Evolutionary conservation across 164 flowering plant genomes (phyloP).

Genomic region (Vitis rupestris): DNA sequence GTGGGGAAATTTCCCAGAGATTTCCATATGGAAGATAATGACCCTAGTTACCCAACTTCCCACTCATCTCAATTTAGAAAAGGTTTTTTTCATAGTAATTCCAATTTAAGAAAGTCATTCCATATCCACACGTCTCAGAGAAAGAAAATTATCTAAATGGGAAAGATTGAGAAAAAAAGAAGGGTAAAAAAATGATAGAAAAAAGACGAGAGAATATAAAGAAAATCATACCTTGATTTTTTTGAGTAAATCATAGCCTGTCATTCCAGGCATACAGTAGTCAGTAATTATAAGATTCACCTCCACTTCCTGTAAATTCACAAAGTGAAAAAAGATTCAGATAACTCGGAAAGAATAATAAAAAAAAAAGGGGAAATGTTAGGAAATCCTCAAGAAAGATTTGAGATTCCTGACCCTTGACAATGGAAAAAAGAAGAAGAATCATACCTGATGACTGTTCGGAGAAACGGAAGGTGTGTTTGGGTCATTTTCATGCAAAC

Average conservation of each 20-base stretch:
- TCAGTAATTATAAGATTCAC: slow-evolving; percentile 70
- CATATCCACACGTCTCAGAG: neutral
- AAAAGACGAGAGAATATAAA: slow-evolving; percentile 4
- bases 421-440: neutral
- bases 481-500: slow-evolving; percentile 35
- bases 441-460: slow-evolving; percentile 35
- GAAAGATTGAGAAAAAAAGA: slow-evolving; percentile 1
- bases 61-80: neutral
- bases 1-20: slow-evolving; percentile 8
- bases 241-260: slow-evolving; percentile 75
- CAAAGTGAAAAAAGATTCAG: neutral
- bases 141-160: neutral
- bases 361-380: neutral
- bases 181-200: slow-evolving; percentile 7
- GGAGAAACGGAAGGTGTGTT: slow-evolving; percentile 38
- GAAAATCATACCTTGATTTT: slow-evolving; percentile 52
- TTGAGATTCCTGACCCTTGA: neutral
- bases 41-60: no score
- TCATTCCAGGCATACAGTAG: slow-evolving; percentile 79
- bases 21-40: neutral
- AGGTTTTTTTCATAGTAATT: slow-evolving; percentile 5
- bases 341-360: neutral
- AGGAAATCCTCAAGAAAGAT: neutral
- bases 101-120: neutral
- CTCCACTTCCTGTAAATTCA: slow-evolving; percentile 43